Percentiles rank a stretch among this genome's conserved stretches.
Conservation (phyloP, 139 green algal species). For the Coelastrella sp. region DNA sequence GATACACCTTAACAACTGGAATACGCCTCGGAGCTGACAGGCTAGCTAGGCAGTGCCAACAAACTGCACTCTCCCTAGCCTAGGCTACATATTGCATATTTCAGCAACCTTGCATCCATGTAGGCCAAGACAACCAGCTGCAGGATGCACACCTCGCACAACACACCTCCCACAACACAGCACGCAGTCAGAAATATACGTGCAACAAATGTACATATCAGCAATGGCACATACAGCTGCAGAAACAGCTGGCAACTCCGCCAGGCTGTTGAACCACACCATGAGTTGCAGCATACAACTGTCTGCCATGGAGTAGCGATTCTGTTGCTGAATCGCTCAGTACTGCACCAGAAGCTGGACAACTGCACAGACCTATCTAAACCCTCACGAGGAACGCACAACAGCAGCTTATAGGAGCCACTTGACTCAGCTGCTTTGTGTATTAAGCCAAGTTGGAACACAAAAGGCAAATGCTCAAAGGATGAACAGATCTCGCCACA, state of each 20-base stretch:
- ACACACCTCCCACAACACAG: background rate
- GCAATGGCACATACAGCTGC: too few relatives aligned
- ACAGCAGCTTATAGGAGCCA: conserved; percentile 4
- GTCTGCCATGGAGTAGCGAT: too few relatives aligned
- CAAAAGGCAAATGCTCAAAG: background rate
- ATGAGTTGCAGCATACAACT: too few relatives aligned
- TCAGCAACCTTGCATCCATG: background rate
- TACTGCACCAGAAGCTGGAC: background rate
- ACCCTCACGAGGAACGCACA: background rate
- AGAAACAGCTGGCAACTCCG: too few relatives aligned
- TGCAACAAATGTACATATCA: too few relatives aligned
- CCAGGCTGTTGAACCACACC: too few relatives aligned
- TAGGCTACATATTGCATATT: background rate
- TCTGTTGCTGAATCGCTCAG: background rate
- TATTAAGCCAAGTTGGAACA: too few relatives aligned
- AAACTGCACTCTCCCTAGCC: background rate
- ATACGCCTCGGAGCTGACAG: background rate
- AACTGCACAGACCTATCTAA: background rate
- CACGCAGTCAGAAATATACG: too few relatives aligned
- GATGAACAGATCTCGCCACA: background rate
- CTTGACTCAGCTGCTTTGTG: background rate
- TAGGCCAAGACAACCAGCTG: background rate
- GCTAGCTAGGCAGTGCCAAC: background rate
- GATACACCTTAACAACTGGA: background rate
- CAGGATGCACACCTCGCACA: background rate